A percentile compares a stretch with the other conserved stretches of the same genome.
Conservation (phyloP, 2,329 filamentous ascomycete species). For the Phialocephala subalpina region DNA sequence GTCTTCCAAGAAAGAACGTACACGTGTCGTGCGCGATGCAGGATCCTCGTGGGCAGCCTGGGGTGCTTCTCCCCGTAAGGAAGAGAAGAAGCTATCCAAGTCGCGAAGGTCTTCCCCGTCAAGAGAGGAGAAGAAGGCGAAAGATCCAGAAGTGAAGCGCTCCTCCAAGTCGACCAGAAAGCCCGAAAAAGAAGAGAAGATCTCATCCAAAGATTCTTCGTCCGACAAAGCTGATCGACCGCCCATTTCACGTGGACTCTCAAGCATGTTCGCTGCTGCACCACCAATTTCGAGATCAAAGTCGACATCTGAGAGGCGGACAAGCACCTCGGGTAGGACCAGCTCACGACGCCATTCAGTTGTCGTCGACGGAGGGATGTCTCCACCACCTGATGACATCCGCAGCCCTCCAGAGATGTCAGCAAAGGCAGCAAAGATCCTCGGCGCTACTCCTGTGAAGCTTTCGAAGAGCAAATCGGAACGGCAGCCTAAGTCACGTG, state of each 20-base stretch:
- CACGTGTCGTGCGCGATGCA: conserved; percentile 73
- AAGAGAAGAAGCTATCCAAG: conserved; percentile 43
- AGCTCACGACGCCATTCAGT: conserved; percentile 74
- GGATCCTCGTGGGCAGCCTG: conserved; percentile 79
- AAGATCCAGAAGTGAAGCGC: conserved; percentile 57
- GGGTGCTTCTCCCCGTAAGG: conserved; percentile 59
- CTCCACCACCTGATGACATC: conserved; percentile 75
- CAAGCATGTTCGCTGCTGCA: conserved; percentile 73
- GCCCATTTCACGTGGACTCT: conserved; percentile 54
- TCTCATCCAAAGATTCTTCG: conserved; percentile 72
- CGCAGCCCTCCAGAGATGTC: conserved; percentile 61
- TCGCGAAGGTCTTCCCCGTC: conserved; percentile 39
- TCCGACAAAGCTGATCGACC: conserved; percentile 63
- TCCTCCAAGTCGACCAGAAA: conserved; percentile 66
- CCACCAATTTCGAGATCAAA: conserved; percentile 74
- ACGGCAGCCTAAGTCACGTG: conserved; percentile 55
- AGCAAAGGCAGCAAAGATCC: conserved; percentile 80
- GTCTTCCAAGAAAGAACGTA: conserved; percentile 75
- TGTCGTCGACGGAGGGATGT: conserved; percentile 73
- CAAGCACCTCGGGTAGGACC: conserved; percentile 61
- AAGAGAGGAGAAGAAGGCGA: conserved; percentile 49
- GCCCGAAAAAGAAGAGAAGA: conserved; percentile 68
- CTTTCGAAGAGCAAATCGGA: conserved; percentile 56
- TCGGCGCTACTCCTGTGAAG: conserved; percentile 64
- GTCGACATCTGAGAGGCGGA: conserved; percentile 71